Conservation (phyloP, 2,329 filamentous ascomycete genomes). For the Fusarium anguioides region DNA sequence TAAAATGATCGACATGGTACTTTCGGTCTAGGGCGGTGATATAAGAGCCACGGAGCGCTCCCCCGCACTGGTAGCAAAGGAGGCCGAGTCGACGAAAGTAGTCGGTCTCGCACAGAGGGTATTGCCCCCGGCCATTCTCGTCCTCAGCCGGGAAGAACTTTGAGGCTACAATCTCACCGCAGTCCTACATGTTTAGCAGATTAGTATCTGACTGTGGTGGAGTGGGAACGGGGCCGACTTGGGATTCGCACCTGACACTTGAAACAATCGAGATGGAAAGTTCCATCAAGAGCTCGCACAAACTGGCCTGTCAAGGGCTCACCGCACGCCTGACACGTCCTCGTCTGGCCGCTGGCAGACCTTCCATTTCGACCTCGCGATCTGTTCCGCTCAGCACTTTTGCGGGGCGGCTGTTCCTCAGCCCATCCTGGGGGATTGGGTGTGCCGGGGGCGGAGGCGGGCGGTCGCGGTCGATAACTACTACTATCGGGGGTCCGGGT, state of each 20-base stretch:
- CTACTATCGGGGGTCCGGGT: conserved; percentile 53
- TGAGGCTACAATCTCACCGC: conserved; percentile 94
- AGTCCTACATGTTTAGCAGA: conserved; percentile 72
- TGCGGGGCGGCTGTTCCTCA: conserved; percentile 58
- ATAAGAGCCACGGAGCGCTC: conserved; percentile 93
- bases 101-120: conserved; percentile 96
- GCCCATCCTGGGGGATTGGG: conserved; percentile 48
- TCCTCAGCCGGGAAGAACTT: conserved; percentile 99
- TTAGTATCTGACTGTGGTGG: conserved; percentile 29
- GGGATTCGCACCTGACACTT: conserved; percentile 79
- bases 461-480: conserved; percentile 49
- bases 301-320: conserved; percentile 93
- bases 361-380: conserved; percentile 66
- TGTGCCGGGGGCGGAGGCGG: conserved; percentile 50
- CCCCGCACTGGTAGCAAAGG: conserved; percentile 90
- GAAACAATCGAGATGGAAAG: conserved; percentile 97
- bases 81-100: conserved; percentile 94
- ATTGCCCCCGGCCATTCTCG: conserved; percentile 85
- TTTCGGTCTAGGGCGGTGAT: conserved; percentile 98
- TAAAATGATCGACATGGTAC: conserved; percentile 99
- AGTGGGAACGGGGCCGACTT: background rate
- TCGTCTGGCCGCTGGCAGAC: conserved; percentile 68
- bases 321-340: conserved; percentile 87
- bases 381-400: conserved; percentile 68
- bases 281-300: conserved; percentile 90